A percentile compares a stretch with the other conserved stretches of the same genome.
phyloP scores from a whole-genome alignment of 2,329 filamentous ascomycete species.

The Aureobasidium leucospermi region DNA sequence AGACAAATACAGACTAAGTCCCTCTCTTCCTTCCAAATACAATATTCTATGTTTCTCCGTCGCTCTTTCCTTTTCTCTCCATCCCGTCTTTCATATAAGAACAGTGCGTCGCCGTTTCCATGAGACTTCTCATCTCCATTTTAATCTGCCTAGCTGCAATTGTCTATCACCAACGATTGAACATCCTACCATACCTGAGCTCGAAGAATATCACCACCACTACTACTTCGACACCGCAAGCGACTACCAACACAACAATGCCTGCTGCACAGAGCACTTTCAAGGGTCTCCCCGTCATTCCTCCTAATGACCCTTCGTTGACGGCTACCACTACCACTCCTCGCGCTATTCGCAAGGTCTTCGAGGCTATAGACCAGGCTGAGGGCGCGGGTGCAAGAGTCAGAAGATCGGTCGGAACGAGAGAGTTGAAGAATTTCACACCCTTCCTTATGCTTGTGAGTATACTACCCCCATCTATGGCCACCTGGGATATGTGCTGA shows the following conservation, averaged over 20 bases:
- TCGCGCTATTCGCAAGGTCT: conserved; percentile 72
- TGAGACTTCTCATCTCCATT: conserved; percentile 35
- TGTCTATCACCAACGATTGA: conserved; percentile 29
- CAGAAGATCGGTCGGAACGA: conserved; percentile 78
- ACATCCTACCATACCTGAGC: conserved; percentile 6
- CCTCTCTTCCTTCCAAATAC: background rate
- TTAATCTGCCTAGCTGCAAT: conserved; percentile 37
- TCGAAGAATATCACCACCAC: background rate
- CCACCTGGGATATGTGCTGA: background rate
- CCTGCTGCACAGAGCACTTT: conserved; percentile 28
- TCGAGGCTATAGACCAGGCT: conserved; percentile 75
- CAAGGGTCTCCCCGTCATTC: conserved; percentile 42
- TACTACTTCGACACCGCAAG: background rate
- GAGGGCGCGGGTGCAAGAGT: conserved; percentile 86
- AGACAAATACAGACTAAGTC: conserved; percentile 13
- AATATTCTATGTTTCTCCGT: background rate
- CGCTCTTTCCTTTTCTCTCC: background rate
- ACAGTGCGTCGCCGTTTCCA: conserved; percentile 25
- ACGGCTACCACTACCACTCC: conserved; percentile 57
- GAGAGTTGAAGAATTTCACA: conserved; percentile 74
- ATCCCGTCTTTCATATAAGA: conserved; percentile 15
- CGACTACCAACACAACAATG: conserved; percentile 25
- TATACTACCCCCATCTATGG: background rate
- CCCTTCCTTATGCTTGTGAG: conserved; percentile 51
- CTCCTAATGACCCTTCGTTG: conserved; percentile 34